Percentiles rank a stretch among this genome's conserved stretches.
Conservation (phyloP, 768 basidiomycete genomes). For the Pulveroboletus sp. region DNA sequence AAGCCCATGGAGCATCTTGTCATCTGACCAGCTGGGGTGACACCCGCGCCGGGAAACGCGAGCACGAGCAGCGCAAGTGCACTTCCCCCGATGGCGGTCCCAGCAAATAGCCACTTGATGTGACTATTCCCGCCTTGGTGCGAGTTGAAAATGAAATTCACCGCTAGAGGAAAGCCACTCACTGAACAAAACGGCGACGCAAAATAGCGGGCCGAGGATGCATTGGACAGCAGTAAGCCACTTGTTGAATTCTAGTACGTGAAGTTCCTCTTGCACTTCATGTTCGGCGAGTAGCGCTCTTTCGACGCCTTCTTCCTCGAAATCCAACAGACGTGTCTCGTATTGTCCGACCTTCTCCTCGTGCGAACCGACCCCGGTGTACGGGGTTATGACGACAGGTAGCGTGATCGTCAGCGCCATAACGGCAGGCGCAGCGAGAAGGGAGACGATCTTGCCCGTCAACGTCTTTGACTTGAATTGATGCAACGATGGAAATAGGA, state of each 20-base stretch:
- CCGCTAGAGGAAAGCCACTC: slow-evolving; percentile 27
- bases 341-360: slow-evolving; percentile 29
- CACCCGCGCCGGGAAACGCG: slow-evolving; percentile 56
- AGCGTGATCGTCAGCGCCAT: slow-evolving; percentile 82
- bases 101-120: slow-evolving; percentile 51
- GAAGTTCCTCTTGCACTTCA: slow-evolving; percentile 64
- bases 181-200: slow-evolving; percentile 75
- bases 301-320: slow-evolving; percentile 74
- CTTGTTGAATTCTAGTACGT: slow-evolving; percentile 66
- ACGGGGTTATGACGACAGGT: slow-evolving; percentile 78
- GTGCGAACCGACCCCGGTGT: slow-evolving; percentile 24
- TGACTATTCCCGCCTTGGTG: slow-evolving; percentile 34
- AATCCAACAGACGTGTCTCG: slow-evolving; percentile 54
- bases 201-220: slow-evolving; percentile 76
- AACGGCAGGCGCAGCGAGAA: slow-evolving; percentile 86
- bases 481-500: slow-evolving; percentile 83
- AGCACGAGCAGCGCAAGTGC: slow-evolving; percentile 52
- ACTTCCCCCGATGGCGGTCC: slow-evolving; percentile 51
- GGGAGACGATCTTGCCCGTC: slow-evolving; percentile 63
- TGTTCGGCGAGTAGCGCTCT: slow-evolving; percentile 69
- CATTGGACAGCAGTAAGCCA: slow-evolving; percentile 87
- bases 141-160: neutral
- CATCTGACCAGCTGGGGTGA: slow-evolving; percentile 54
- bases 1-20: slow-evolving; percentile 89
- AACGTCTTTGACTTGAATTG: slow-evolving; percentile 67